Evolutionary conservation across 495 filamentous ascomycete species (phyloP).

Genomic region (Elasticomyces elasticus): DNA sequence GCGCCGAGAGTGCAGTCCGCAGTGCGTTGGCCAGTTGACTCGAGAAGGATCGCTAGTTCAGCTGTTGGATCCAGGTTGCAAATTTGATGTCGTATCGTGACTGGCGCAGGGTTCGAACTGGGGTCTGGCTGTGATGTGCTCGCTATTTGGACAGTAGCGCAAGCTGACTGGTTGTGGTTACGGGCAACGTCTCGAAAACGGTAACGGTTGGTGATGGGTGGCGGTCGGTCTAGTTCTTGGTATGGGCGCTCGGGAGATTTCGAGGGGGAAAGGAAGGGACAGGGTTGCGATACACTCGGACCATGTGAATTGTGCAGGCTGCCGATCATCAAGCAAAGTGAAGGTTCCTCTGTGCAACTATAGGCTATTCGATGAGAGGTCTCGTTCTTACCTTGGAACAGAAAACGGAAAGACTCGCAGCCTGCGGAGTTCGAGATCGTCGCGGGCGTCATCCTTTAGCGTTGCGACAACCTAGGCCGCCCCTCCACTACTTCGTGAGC

Average conservation of each 20-base stretch:
- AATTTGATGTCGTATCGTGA: not conserved
- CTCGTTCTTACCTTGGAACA: too few relatives aligned
- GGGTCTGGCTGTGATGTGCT: not conserved
- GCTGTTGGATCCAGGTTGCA: not conserved
- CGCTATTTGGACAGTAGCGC: not conserved
- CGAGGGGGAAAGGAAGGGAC: not conserved
- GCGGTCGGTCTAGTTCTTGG: not conserved
- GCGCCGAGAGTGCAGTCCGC: not conserved
- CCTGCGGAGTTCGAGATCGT: not conserved
- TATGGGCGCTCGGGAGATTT: not conserved
- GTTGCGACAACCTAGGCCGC: not conserved
- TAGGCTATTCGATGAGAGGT: too few relatives aligned
- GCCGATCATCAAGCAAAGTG: not conserved
- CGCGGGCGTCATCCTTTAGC: not conserved
- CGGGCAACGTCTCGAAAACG: not conserved
- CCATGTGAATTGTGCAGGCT: conserved; percentile 2
- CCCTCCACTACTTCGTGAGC: too few relatives aligned
- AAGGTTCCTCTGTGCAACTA: not conserved
- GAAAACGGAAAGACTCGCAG: too few relatives aligned
- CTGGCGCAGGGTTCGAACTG: not conserved
- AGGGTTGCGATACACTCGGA: not conserved
- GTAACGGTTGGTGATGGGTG: conserved; percentile 5
- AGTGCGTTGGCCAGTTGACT: too few relatives aligned
- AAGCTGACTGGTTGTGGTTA: not conserved
- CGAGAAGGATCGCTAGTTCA: not conserved